Evolutionary conservation across 1,284 basidiomycete genomes (phyloP), one percentile per base, ranked within the genome.

Genomic region (Thelephora terrestris): DNA sequence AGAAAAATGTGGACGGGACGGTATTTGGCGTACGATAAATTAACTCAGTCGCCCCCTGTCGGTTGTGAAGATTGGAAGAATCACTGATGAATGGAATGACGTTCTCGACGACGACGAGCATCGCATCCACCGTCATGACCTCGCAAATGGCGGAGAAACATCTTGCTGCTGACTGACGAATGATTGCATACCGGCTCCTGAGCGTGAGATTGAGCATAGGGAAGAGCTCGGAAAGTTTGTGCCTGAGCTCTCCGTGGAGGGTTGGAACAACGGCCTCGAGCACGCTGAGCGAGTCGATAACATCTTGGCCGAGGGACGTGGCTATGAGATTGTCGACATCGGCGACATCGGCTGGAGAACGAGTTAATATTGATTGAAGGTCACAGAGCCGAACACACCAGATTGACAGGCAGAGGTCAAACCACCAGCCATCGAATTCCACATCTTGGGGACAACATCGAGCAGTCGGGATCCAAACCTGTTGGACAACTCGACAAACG

Each of bases 271-370:
- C 75, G 17, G 88, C 85, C 54, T 91, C 87, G 10, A 99, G 71
- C 32, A 96, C 86, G 46, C 94, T 94, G 47, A 98, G 74, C 2
- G 87, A 86, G 66, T 99, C 96, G 51, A 99, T 84, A 24, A 98
- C 77, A 58, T 92, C 87, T 65, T 99, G 96, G 0, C 93, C 95
- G 52, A 71, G 75, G 50, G 81, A 76, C 59, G 79, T 79, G 53
- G 80, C 80, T 54, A 89, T 85, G 43, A 75, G 64, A 32, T 62
- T 61, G 56, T 88, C 85, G 38, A 76, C 74, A 50, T 80, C 71
- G 50, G 71, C 66, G 10, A 75, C 65, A 5, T 72, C 71, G 47
- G 74, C 81, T 81, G 49, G 3, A 39, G 46, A 49, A 47, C 25
- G 7, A 52, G 24, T 46, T 42, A 51, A 48, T 39, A 4, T 47